Conservation (phyloP, 2,329 filamentous ascomycete genomes). For the Calonectria leucothoes region DNA sequence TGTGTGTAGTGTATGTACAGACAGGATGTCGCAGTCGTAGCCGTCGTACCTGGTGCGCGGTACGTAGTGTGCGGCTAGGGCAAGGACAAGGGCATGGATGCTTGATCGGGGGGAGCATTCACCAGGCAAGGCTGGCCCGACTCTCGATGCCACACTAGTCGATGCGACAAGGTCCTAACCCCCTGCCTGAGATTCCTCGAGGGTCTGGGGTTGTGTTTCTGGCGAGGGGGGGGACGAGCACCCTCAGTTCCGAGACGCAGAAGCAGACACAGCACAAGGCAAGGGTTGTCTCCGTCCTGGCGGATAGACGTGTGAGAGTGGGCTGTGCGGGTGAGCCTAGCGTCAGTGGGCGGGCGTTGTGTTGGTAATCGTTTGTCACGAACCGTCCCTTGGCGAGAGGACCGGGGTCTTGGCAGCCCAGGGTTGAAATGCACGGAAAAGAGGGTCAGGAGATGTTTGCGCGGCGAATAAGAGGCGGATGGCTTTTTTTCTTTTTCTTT, state of each 20-base stretch:
- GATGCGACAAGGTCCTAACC: constrained; percentile 2
- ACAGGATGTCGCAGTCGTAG: not conserved
- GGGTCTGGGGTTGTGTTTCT: constrained; percentile 18
- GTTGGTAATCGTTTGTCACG: constrained; percentile 7
- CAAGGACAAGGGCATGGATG: not conserved
- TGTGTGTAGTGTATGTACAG: too few species aligned
- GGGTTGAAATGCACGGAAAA: not conserved
- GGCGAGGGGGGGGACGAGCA: not conserved
- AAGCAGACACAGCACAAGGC: not conserved
- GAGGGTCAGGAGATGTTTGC: constrained; percentile 1
- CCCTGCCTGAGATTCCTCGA: constrained; percentile 12
- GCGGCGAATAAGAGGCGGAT: not conserved
- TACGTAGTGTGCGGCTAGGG: constrained; percentile 6
- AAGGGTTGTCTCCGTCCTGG: constrained; percentile 14
- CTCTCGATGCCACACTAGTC: constrained; percentile 17
- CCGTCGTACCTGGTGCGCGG: constrained; percentile 2
- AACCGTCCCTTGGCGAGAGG: constrained; percentile 15
- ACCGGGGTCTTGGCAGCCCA: constrained; percentile 9
- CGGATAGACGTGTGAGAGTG: constrained; percentile 10
- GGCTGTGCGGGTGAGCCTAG: constrained; percentile 12
- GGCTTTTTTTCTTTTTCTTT: not conserved
- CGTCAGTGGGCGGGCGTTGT: constrained; percentile 1
- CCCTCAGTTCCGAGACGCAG: constrained; percentile 1
- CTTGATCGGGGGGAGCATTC: not conserved
- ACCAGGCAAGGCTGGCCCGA: constrained; percentile 5